Conservation (phyloP, 169 alveolate species). For the Plasmodium sp. region DNA sequence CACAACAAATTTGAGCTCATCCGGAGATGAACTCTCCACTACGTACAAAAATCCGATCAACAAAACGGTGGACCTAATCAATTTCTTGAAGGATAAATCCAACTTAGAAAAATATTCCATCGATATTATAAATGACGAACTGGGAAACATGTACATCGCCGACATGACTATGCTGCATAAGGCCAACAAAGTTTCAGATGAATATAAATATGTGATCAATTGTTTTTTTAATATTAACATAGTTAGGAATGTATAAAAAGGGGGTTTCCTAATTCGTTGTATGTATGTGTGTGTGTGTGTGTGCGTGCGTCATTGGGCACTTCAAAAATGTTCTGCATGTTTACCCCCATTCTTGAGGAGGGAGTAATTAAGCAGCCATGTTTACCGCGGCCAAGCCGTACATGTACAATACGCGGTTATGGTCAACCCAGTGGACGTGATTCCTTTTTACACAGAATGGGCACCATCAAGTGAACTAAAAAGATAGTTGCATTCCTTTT, state of each 20-base stretch:
- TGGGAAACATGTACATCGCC: conserved; percentile 35
- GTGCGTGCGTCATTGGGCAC: background rate
- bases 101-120: conserved; percentile 53
- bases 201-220: conserved; percentile 59
- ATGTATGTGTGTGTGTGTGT: background rate
- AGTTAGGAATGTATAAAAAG: conserved; percentile 51
- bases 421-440: background rate
- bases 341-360: background rate
- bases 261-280: background rate
- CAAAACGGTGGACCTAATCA: conserved; percentile 14
- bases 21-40: background rate
- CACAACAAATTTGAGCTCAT: background rate
- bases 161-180: conserved; percentile 64
- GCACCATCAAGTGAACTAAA: background rate
- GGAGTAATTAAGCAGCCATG: background rate
- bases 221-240: conserved; percentile 65
- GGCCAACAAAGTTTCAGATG: conserved; percentile 59
- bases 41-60: conserved; percentile 8
- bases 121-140: conserved; percentile 44
- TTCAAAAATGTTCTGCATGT: background rate
- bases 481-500: background rate
- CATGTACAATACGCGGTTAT: background rate
- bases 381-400: background rate
- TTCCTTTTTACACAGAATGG: background rate
- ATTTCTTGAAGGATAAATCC: conserved; percentile 28